Base-by-base conservation (phyloP, 148 eudicot species). In the Silene uniflora region DNA sequence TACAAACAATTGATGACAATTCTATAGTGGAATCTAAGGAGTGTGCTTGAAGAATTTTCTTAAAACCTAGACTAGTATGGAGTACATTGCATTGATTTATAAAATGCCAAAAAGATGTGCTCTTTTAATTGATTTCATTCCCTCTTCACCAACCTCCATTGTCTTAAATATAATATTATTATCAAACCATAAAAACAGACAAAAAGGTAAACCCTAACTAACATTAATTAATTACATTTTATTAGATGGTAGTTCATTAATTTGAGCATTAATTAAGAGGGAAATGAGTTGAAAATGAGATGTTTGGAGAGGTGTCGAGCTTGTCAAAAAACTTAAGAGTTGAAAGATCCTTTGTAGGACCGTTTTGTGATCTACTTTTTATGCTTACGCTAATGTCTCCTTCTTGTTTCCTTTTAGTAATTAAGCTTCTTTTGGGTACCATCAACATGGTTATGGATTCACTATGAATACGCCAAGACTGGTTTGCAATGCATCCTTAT, bases 201-300 rank as follows among this genome's bases (percentile, higher is more conserved):
- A 67, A 21, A 29, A 29, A 73, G 25, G 32, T 16, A 49, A 35
- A 23, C 46, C 21, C 19, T 44, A 25, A 71, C 67, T 70, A 70
- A 16, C 71, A 56, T 12, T 32, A 14, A 72, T 62, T 46, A 19
- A 49, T 23, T 67, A 19, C 67, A 49, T 49, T 49, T 14, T 49
- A 49, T 75, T 63, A 75, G 67, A 75, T 75, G 67, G 67, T 80
- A 75, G 76, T 27, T 71, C 83, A 79, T 80, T 71, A 80, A 75
- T 75, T 75, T 71, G 71, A 64, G 61, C 77, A 75, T 75, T 72
- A 64, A 72, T 54, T 49, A 58, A 24, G 46, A 72, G 21, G 24
- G 24, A 44, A 64, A 64, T 62, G 72, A 60, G 64, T 44, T 74
- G 71, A 35, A 63, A 47, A 19, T 60, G 72, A 72, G 64, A 72